Percentiles rank a stretch among this genome's conserved stretches.
Conservation (phyloP, 139 green algal genomes). For the Micractinium sp. region DNA sequence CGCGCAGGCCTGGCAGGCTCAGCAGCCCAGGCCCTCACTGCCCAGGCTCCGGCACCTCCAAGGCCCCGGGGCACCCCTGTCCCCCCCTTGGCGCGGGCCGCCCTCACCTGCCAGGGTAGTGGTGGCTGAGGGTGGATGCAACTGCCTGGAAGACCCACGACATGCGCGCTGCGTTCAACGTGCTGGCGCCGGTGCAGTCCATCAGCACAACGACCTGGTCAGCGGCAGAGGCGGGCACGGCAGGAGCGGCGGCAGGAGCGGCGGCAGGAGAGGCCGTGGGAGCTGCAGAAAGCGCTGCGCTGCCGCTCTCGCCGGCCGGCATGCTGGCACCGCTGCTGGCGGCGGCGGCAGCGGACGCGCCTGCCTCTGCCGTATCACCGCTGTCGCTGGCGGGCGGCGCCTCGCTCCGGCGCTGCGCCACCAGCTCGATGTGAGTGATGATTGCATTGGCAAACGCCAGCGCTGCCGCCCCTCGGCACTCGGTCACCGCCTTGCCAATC, state of each 20-base stretch:
- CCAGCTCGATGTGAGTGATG: conserved; percentile 32
- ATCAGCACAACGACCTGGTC: conserved; percentile 40
- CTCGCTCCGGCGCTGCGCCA: not conserved
- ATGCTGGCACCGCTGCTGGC: not conserved
- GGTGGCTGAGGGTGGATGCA: conserved; percentile 46
- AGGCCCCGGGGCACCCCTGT: not conserved
- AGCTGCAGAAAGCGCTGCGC: not conserved
- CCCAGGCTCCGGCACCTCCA: not conserved
- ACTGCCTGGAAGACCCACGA: conserved; percentile 44
- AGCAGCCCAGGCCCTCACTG: not conserved
- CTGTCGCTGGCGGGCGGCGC: not conserved
- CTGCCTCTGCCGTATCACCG: not conserved
- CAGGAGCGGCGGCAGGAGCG: not conserved
- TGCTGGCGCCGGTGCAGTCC: conserved; percentile 26
- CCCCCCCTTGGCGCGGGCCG: not conserved
- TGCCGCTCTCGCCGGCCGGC: not conserved
- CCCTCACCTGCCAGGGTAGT: conserved; percentile 49
- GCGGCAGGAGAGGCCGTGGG: not conserved
- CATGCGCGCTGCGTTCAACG: conserved; percentile 24
- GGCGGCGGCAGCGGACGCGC: not conserved
- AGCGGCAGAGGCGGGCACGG: not conserved
- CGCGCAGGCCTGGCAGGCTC: too few species aligned
- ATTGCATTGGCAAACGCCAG: conserved; percentile 39
- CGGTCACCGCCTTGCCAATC: conserved; percentile 31
- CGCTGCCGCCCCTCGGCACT: conserved; percentile 29